Conservation (phyloP, 257 asterid species). For the Dorcoceras hygrometricum region DNA sequence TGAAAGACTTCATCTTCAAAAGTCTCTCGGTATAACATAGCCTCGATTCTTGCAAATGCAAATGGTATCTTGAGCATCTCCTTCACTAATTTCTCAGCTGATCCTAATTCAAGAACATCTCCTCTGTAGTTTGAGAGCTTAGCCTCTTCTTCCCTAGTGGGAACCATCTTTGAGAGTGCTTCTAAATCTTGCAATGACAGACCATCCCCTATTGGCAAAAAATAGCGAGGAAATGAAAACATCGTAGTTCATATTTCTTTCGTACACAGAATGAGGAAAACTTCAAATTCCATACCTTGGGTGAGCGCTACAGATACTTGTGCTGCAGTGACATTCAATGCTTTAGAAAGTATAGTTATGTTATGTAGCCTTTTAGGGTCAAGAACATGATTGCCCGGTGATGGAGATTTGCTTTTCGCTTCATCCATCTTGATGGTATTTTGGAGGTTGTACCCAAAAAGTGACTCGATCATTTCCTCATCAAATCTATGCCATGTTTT, state of each 20-base stretch:
- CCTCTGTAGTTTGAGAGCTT: slow-evolving; percentile 74
- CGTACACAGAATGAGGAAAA: neutral
- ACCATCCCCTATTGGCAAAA: slow-evolving; percentile 60
- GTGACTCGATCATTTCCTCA: slow-evolving; percentile 92
- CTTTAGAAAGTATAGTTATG: slow-evolving; percentile 86
- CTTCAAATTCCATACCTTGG: slow-evolving; percentile 41
- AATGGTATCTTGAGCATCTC: slow-evolving; percentile 74
- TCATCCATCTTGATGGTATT: slow-evolving; percentile 58
- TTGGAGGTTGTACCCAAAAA: slow-evolving; percentile 84
- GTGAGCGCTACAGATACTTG: slow-evolving; percentile 77
- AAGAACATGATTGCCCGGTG: slow-evolving; percentile 86
- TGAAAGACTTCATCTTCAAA: slow-evolving; percentile 81
- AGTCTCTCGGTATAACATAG: slow-evolving; percentile 85
- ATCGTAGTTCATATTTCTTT: neutral
- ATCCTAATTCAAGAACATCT: slow-evolving; percentile 58
- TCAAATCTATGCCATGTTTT: slow-evolving; percentile 57
- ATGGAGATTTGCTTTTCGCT: slow-evolving; percentile 66
- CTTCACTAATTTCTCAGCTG: slow-evolving; percentile 81
- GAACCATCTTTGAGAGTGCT: slow-evolving; percentile 85
- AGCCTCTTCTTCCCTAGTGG: slow-evolving; percentile 78
- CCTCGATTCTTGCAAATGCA: slow-evolving; percentile 74
- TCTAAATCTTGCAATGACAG: slow-evolving; percentile 81
- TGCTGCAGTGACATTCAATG: slow-evolving; percentile 65
- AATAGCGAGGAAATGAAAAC: neutral
- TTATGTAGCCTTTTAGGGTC: slow-evolving; percentile 95